Percentiles rank a stretch among this genome's conserved stretches.
Conservation (phyloP, 2,329 filamentous ascomycete species). For the Penicillium sp. region DNA sequence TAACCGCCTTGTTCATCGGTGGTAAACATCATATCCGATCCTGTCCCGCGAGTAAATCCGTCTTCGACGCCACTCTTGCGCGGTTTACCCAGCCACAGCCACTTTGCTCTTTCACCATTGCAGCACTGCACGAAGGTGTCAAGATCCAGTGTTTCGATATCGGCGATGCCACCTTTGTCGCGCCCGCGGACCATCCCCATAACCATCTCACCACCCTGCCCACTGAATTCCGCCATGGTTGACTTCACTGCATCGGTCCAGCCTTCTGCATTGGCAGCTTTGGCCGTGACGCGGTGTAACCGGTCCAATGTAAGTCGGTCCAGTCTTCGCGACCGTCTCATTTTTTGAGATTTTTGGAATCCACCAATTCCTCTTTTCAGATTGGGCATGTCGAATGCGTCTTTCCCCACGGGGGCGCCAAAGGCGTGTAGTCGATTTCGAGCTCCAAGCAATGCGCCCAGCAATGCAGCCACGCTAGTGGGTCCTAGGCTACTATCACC, state of each 20-base stretch:
- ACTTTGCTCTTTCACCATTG: conserved; percentile 80
- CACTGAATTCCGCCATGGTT: conserved; percentile 87
- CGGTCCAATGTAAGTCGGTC: conserved; percentile 80
- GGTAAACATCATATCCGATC: conserved; percentile 45
- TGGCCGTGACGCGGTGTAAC: conserved; percentile 80
- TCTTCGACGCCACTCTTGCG: conserved; percentile 55
- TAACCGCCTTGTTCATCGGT: conserved; percentile 48
- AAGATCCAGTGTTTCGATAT: conserved; percentile 88
- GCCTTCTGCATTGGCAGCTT: conserved; percentile 81
- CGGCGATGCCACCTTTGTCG: conserved; percentile 85
- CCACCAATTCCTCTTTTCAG: conserved; percentile 81
- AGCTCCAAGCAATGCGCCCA: conserved; percentile 86
- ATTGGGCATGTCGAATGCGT: conserved; percentile 80
- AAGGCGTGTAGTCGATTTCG: conserved; percentile 83
- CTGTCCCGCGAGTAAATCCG: conserved; percentile 30
- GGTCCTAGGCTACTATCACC: conserved; percentile 90
- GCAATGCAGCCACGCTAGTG: conserved; percentile 80
- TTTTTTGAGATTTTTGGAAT: conserved; percentile 86
- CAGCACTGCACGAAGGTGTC: conserved; percentile 76
- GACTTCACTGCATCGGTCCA: conserved; percentile 95
- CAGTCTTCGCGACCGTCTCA: conserved; percentile 73
- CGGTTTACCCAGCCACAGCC: conserved; percentile 91
- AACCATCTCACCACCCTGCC: conserved; percentile 90
- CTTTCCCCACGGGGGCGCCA: conserved; percentile 81
- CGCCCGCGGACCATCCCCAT: conserved; percentile 88